Conservation (phyloP, 306 rosid species). For the Comarum palustre region DNA sequence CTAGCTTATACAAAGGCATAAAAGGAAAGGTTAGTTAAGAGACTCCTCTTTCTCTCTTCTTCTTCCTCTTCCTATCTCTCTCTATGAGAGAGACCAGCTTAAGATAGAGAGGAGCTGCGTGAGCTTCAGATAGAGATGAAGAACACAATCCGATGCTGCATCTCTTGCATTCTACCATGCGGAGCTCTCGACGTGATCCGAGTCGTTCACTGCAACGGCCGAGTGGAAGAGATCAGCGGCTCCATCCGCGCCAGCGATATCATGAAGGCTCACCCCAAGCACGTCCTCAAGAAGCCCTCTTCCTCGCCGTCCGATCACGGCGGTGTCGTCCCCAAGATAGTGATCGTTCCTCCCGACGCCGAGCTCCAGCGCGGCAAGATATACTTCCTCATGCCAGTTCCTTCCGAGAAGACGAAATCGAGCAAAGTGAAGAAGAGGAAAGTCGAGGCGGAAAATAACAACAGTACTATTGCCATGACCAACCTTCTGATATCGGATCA, state of each 20-base stretch:
- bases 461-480: conserved; percentile 27
- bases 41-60: conserved; percentile 18
- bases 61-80: conserved; percentile 16
- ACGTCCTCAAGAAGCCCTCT: conserved; percentile 79
- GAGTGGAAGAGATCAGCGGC: conserved; percentile 81
- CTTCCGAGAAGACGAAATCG: conserved; percentile 31
- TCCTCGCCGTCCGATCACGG: conserved; percentile 47
- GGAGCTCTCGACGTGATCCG: conserved; percentile 89
- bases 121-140: conserved; percentile 41
- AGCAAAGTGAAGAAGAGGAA: conserved; percentile 39
- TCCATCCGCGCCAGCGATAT: conserved; percentile 65
- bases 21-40: conserved; percentile 10
- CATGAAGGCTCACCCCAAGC: conserved; percentile 85
- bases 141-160: conserved; percentile 79
- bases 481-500: conserved; percentile 57
- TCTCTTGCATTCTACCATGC: conserved; percentile 95
- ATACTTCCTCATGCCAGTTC: conserved; percentile 90
- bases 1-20: conserved; percentile 10
- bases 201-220: conserved; percentile 80
- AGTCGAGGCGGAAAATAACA: conserved; percentile 1
- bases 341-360: conserved; percentile 87
- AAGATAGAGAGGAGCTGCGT: conserved; percentile 9
- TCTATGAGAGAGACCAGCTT: conserved; percentile 33
- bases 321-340: conserved; percentile 65
- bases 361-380: conserved; percentile 90